A percentile compares a stretch with the other conserved stretches of the same genome.
phyloP scores from a whole-genome alignment of 768 basidiomycete species.

The Russula brevipes region DNA sequence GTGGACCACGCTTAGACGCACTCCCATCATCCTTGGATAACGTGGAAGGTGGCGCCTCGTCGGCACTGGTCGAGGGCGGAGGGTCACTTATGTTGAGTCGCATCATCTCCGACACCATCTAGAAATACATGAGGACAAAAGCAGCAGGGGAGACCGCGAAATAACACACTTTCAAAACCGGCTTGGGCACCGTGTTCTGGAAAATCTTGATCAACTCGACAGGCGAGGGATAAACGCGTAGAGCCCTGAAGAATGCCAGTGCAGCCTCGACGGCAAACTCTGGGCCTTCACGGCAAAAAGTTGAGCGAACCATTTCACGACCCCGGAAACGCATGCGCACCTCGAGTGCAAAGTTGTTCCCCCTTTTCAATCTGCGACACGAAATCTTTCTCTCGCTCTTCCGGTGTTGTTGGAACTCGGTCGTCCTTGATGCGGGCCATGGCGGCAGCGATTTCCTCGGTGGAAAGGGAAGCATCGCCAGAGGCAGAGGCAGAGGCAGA shows the following conservation, averaged over 20 bases:
- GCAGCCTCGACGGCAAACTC: conserved; percentile 75
- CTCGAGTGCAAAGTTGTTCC: conserved; percentile 74
- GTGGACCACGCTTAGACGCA: conserved; percentile 37
- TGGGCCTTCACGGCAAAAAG: conserved; percentile 50
- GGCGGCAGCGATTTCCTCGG: conserved; percentile 56
- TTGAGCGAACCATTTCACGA: background rate
- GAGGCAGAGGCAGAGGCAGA: conserved; percentile 36
- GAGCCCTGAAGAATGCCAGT: conserved; percentile 85
- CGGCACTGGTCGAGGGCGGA: conserved; percentile 43
- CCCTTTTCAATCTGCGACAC: conserved; percentile 85
- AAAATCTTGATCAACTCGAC: conserved; percentile 94
- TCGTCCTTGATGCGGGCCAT: conserved; percentile 41
- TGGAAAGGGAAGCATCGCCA: conserved; percentile 31
- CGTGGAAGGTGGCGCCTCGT: conserved; percentile 38
- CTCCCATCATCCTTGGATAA: conserved; percentile 29
- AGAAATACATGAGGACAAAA: conserved; percentile 9
- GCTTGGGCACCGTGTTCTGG: conserved; percentile 68
- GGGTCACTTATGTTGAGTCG: conserved; percentile 81
- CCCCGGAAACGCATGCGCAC: conserved; percentile 38
- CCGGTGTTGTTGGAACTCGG: conserved; percentile 55
- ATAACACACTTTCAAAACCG: conserved; percentile 48
- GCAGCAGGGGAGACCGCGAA: conserved; percentile 29
- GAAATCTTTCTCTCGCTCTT: conserved; percentile 85
- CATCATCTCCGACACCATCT: conserved; percentile 79
- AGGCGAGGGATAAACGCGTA: conserved; percentile 91